Evolutionary conservation across 2,329 filamentous ascomycete species (phyloP).

Genomic region (Diplodia sapinea): DNA sequence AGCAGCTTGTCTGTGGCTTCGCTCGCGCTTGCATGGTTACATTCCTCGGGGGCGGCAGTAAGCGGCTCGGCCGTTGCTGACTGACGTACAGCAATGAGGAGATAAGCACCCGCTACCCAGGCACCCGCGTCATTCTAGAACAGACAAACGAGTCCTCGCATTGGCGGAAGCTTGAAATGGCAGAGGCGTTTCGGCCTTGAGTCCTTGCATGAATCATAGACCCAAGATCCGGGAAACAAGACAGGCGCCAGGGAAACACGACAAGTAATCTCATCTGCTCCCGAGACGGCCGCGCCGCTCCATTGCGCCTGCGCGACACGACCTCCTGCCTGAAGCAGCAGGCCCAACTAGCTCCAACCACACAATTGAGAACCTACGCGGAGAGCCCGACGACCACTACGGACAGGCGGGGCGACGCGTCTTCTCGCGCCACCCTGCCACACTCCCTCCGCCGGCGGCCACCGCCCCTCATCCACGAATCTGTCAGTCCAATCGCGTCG

Average conservation of each 20-base stretch:
- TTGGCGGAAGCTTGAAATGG: neutral
- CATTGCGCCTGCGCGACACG: neutral
- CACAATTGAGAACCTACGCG: neutral
- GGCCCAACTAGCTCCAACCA: neutral
- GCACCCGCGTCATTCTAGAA: conserved; percentile 3
- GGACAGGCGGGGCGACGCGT: neutral
- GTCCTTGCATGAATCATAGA: neutral
- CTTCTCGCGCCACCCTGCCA: neutral
- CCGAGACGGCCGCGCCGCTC: neutral
- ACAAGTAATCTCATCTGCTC: neutral
- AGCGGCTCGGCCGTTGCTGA: neutral
- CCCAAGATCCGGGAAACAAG: neutral
- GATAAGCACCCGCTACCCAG: neutral
- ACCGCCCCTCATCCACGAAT: neutral
- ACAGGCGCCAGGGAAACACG: neutral
- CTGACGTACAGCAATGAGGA: conserved; percentile 2
- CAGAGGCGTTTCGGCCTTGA: neutral
- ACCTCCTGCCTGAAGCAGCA: conserved; percentile 15
- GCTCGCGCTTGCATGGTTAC: neutral
- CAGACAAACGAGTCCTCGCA: neutral
- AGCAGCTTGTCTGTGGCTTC: conserved; percentile 16
- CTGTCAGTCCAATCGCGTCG: neutral
- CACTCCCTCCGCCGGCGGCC: neutral
- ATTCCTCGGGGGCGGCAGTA: neutral
- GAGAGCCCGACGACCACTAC: neutral